phyloP scores from a whole-genome alignment of 1,284 basidiomycete species.

The Tilletia walkeri region DNA sequence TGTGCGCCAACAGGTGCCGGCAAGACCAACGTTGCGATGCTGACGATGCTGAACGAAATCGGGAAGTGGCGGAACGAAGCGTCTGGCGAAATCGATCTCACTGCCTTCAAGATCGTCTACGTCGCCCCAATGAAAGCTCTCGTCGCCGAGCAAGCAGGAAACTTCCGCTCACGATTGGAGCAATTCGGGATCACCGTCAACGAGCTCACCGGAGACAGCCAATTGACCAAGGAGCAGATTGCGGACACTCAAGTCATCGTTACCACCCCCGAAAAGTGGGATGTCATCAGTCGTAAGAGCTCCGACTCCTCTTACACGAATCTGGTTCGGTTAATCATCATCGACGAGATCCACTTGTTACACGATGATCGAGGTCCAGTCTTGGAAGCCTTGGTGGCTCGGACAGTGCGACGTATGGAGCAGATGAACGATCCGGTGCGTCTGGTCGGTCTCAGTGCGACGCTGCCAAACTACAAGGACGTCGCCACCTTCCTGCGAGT shows the following conservation, averaged over 20 bases:
- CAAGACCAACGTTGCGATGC: constrained; percentile 99
- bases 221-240: constrained; percentile 98
- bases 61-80: constrained; percentile 64
- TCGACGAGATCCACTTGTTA: constrained; percentile 95
- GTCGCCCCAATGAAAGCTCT: constrained; percentile 86
- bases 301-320: constrained; percentile 97
- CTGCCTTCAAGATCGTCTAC: constrained; percentile 95
- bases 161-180: constrained; percentile 68
- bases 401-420: constrained; percentile 92
- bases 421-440: constrained; percentile 77
- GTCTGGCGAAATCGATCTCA: constrained; percentile 81
- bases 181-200: constrained; percentile 83
- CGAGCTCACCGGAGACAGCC: constrained; percentile 93
- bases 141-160: constrained; percentile 52
- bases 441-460: constrained; percentile 91
- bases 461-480: constrained; percentile 95
- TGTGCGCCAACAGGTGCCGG: constrained; percentile 99
- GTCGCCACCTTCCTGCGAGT: constrained; percentile 98
- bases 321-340: constrained; percentile 91
- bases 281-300: constrained; percentile 89
- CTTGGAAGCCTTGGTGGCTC: constrained; percentile 83
- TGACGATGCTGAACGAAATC: constrained; percentile 58
- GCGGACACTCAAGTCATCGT: constrained; percentile 97
- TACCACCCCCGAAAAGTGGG: constrained; percentile 99
- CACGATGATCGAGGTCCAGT: constrained; percentile 99